These are phyloP conservation scores for Astrocystis sublimbata DNA, from an alignment of 495 filamentous ascomycete species.

Conservation along the genomic window DNA sequence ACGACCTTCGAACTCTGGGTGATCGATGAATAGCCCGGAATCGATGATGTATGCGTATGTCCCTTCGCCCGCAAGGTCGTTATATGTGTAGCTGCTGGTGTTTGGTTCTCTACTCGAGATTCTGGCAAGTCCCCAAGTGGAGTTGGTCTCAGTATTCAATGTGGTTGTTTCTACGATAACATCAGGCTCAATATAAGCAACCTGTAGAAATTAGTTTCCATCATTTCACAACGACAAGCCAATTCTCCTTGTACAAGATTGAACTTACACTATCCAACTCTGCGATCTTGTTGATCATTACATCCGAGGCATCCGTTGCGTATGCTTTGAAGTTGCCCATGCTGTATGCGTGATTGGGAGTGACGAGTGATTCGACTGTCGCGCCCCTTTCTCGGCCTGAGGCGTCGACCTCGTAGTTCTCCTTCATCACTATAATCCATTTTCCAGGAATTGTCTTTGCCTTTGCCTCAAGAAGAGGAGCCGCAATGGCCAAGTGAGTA, in stretches of 20 bases:
- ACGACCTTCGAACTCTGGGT: slow-evolving; percentile 55
- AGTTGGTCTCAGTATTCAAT: slow-evolving; percentile 28
- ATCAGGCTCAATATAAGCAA: slow-evolving; percentile 32
- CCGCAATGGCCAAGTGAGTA: slow-evolving; percentile 25
- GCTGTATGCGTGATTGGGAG: slow-evolving; percentile 40
- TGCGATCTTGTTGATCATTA: slow-evolving; percentile 42
- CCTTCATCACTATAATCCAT: slow-evolving; percentile 60
- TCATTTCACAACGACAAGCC: neutral
- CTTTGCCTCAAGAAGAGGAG: slow-evolving; percentile 37
- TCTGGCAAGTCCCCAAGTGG: slow-evolving; percentile 47
- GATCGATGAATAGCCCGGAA: slow-evolving; percentile 48
- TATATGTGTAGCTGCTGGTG: slow-evolving; percentile 43
- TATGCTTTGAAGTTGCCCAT: slow-evolving; percentile 45
- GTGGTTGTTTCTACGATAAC: slow-evolving; percentile 21
- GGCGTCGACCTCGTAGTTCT: slow-evolving; percentile 23
- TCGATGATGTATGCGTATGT: slow-evolving; percentile 50
- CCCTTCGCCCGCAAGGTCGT: slow-evolving; percentile 44
- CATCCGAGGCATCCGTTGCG: slow-evolving; percentile 35
- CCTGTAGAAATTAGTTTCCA: slow-evolving; percentile 10
- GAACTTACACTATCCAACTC: slow-evolving; percentile 37
- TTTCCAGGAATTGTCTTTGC: slow-evolving; percentile 45
- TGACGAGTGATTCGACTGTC: slow-evolving; percentile 21
- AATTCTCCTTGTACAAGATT: neutral
- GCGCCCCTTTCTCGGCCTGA: slow-evolving; percentile 26
- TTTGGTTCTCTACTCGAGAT: slow-evolving; percentile 39